Evolutionary conservation across 225 moss, liverwort and hornwort genomes (phyloP), one percentile per base, ranked within the genome.

Genomic region (Pseudoscleropodium purum): DNA sequence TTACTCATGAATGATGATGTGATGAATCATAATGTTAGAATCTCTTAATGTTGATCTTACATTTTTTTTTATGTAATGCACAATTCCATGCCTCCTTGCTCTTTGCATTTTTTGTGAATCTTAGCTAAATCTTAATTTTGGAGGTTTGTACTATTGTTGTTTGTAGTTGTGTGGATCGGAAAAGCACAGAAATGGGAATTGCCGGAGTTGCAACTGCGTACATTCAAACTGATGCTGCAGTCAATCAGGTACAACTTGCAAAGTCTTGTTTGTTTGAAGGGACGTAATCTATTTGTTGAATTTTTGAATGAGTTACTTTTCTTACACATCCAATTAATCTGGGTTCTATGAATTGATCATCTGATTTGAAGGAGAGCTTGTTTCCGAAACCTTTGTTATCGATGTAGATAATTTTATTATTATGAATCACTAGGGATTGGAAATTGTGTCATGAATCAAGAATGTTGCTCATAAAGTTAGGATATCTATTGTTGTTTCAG

Each of bases 201-300:
- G 92, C 90, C 81, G 97, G 97, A 90, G 93, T 95, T 90, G 94
- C 93, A 89, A 96, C 91, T 87, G 95, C 96, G 61, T 98, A 94
- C 57, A 97, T 98, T 82, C 97, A 98, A 84, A 98, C 93, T 63
- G 97, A 98, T 94, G 96, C 95, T 91, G 96, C 97, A 89, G 96
- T 98, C 85, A 98, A 97, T 85, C 96, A 98, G 96, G 98, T 97
- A 89, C 61, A 26, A 61, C 18, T 78, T 34, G 77, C 88, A 37
- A 59, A 82, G 4, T 64, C 57, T 75, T 27, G 47, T 41, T 65
- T 37, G 59, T 83, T 83, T 47, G 26, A 65, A 36, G 6, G 65
- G 70, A 31, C 49, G 72, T 56, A 74, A 54, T 33, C 27, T 49
- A 26, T 33, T 31, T 47, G 70, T 41, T 79, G 34, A 67, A 57